Conservation (phyloP, 345 rosid species). For the Moricandia arvensis region DNA sequence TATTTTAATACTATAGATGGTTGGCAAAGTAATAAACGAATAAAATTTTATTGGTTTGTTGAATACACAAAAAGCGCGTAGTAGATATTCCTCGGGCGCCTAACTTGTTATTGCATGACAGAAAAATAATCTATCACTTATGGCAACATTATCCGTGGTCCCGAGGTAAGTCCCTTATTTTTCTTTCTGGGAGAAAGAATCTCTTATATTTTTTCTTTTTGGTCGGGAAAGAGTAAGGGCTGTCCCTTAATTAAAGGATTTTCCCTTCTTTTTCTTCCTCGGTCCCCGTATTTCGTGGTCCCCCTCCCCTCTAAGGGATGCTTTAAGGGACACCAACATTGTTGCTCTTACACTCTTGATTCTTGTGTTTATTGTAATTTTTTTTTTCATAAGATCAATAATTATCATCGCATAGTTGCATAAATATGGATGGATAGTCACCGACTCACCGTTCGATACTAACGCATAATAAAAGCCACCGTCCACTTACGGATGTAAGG, state of each 20-base stretch:
- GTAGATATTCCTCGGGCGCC: background rate
- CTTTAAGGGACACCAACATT: no score
- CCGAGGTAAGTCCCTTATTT: no score
- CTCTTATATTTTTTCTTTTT: no score
- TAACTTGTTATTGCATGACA: background rate
- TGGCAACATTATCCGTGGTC: no score
- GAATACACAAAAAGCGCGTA: background rate
- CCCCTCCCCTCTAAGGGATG: no score
- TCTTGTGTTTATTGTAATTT: background rate
- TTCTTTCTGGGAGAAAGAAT: no score
- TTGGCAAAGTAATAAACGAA: background rate
- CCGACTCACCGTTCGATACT: conserved; percentile 6
- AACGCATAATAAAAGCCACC: conserved; percentile 8
- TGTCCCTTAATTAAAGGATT: no score
- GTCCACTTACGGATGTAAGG: background rate
- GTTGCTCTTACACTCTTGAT: no score
- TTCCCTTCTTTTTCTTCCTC: no score
- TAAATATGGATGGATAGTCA: background rate
- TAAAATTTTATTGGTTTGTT: background rate
- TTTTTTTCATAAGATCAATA: background rate
- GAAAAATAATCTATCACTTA: background rate
- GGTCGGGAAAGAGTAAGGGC: no score
- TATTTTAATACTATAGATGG: no score
- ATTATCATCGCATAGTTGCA: background rate
- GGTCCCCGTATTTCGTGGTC: no score